Evolutionary conservation across 2,329 filamentous ascomycete species (phyloP).

Genomic region (Kalaharituber pfeilii): DNA sequence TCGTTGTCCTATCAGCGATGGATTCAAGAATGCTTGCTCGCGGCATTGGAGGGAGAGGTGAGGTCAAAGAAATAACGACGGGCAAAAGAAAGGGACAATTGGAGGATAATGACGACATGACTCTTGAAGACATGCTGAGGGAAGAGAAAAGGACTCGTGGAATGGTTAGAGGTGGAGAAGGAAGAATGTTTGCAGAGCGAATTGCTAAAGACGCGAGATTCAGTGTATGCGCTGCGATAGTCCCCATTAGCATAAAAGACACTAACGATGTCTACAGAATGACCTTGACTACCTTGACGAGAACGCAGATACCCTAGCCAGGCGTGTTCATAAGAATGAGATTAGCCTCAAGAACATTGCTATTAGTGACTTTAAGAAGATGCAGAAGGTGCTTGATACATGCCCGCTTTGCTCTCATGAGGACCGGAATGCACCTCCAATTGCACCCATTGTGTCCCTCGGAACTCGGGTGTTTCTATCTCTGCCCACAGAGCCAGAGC

Average conservation of each 20-base stretch:
- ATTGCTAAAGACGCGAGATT: constrained; percentile 90
- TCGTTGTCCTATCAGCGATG: constrained; percentile 71
- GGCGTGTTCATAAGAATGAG: constrained; percentile 72
- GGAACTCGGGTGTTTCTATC: constrained; percentile 77
- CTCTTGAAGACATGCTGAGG: constrained; percentile 87
- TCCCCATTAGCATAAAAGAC: not conserved
- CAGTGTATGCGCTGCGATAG: constrained; percentile 34
- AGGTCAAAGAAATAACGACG: constrained; percentile 44
- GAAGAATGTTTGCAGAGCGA: constrained; percentile 65
- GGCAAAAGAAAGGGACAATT: constrained; percentile 65
- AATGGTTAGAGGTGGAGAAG: constrained; percentile 52
- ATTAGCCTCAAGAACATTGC: constrained; percentile 74
- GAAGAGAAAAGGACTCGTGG: constrained; percentile 66
- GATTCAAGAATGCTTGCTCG: constrained; percentile 79
- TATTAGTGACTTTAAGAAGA: constrained; percentile 74
- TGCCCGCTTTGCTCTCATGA: constrained; percentile 91
- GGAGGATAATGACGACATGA: constrained; percentile 88
- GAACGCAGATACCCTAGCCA: constrained; percentile 77
- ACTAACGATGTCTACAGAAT: constrained; percentile 32
- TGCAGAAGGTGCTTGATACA: constrained; percentile 66
- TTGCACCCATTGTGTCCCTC: constrained; percentile 72
- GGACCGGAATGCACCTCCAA: constrained; percentile 42
- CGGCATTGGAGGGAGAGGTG: constrained; percentile 39
- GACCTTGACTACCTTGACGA: constrained; percentile 96
- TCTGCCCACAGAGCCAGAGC: constrained; percentile 72